Base-by-base conservation (phyloP, 257 asterid species). In the Salvia splendens region DNA sequence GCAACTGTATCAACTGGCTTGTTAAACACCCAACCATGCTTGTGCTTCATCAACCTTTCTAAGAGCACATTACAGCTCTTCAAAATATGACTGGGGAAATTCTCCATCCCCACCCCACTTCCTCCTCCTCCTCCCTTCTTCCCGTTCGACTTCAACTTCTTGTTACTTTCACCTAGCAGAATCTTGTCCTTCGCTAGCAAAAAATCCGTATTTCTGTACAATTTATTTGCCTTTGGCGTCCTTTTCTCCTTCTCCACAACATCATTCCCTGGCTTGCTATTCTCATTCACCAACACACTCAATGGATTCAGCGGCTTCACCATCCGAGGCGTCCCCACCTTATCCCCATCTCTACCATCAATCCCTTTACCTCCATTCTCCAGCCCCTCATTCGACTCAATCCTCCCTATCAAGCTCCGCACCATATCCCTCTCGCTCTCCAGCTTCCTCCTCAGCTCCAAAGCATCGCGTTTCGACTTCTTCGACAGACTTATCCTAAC, bases 11-110 rank as follows among this genome's bases (percentile, higher is more conserved):
- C 91, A 43, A 91, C 98, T 1, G 98, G 96, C 78, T 74, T 82
- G 74, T 82, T 80, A 68, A 91, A 91, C 72, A 91, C 98, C 98
- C 98, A 91, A 32, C 82, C 94, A 69, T 83, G 96, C 79, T 91
- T 91, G 81, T 91, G 98, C 88, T 88, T 91, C 89, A 87, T 85
- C 83, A 91, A 75, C 71, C 86, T 82, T 80, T 91, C 95, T 48
- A 91, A 79, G 69, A 88, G 73, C 8, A 70, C 61, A 28, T 58
- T 76, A 69, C 98, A 88, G 54, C 69, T 88, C 81, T 88, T 91
- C 45, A 82, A 38, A 9, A 83, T 74, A 60, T 82, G 86, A 69
- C 57, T 84, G 4, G 97, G 77, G 64, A 86, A 81, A 70, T 70
- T 87, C 48, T 47, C 63, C 54, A 53, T 48, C 14, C 71, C 84